Base-by-base conservation (phyloP, 2,329 filamentous ascomycete species). In the Mariannaea elegans region DNA sequence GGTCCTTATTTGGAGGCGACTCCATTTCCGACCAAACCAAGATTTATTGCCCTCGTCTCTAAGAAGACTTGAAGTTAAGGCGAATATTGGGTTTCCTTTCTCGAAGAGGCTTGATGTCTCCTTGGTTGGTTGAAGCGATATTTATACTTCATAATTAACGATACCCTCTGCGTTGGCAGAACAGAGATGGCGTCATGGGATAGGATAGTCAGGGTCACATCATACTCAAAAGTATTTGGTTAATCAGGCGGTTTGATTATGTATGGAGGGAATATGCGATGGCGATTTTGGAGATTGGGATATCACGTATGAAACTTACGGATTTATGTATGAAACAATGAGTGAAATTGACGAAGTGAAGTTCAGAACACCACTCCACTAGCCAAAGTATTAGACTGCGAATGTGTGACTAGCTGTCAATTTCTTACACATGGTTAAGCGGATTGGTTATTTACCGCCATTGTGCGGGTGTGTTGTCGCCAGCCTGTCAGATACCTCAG, bases 141-240 rank as follows among this genome's bases (percentile, higher is more conserved):
- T 27, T 44, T 21, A n/a, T 24, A 32, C 9, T 44, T 52, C 36
- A 21, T 41, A 7, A 52, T 32, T 24, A 31, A n/a, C 34, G 49
- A 48, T 48, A 44, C 61, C 38, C 24, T n/a, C 12, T 42, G n/a
- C 31, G 18, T 38, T 9, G 7, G 63, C 19, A 23, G 32, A 48
- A 48, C 34, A 16, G 14, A 21, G 16, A 24, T n/a, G 21, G 9
- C 16, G 21, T 38, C 12, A 16, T 24, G 42, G 21, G 42, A 53
- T 44, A 14, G 42, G 14, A 9, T 36, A 5, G 19, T 29, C 34
- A 23, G 6, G 21, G 23, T 18, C 8, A 27, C 32, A 36, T 10
- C 24, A 18, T 23, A 16, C 36, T n/a, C 5, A 36, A 23, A 24
- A n/a, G n/a, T 12, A 10, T 21, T 10, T 21, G 38, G 2, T 19